phyloP scores from a whole-genome alignment of 192 early-diverging fungal species.

The Coemansia sp. region DNA sequence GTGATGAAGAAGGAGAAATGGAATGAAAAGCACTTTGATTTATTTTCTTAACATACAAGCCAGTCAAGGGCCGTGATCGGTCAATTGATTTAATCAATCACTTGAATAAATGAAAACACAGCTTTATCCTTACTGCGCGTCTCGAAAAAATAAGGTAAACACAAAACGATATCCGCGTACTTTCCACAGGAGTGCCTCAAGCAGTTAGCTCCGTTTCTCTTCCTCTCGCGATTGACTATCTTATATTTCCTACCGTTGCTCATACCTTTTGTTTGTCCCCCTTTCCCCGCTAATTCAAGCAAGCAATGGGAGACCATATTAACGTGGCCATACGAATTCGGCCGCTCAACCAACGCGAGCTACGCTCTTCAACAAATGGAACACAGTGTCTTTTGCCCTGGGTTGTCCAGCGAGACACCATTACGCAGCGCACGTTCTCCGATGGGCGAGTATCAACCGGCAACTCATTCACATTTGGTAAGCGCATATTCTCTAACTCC shows the following conservation, averaged over 20 bases:
- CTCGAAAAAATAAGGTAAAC: neutral
- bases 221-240: neutral
- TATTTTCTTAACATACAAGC: too few species aligned
- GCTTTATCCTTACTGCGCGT: too few species aligned
- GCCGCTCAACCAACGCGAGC: constrained; percentile 67
- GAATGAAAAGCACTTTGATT: too few species aligned
- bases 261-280: neutral
- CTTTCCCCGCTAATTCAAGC: neutral
- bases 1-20: too few species aligned
- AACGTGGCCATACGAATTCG: constrained; percentile 76
- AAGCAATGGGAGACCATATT: constrained; percentile 59
- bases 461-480: constrained; percentile 59
- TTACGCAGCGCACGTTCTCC: constrained; percentile 35
- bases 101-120: neutral
- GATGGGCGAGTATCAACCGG: constrained; percentile 36
- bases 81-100: too few species aligned
- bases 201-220: neutral
- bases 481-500: neutral
- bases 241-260: neutral
- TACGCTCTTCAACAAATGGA: constrained; percentile 50
- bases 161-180: neutral
- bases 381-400: constrained; percentile 36
- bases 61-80: too few species aligned
- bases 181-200: neutral
- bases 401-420: constrained; percentile 49